Conservation (phyloP, 2,329 filamentous ascomycete genomes). For the Didymella glomerata region DNA sequence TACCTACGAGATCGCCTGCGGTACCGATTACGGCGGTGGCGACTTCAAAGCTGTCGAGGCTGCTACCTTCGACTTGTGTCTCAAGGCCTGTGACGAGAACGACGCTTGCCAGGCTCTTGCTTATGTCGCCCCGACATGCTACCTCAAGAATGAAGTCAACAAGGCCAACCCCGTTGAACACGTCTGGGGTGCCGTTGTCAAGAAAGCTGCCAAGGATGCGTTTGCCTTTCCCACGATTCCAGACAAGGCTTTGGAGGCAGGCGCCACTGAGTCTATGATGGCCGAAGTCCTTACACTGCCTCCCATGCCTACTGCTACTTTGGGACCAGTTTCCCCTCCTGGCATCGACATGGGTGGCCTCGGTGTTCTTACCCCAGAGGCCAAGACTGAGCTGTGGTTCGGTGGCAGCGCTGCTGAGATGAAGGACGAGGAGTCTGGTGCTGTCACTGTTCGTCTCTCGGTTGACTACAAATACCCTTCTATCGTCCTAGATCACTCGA, state of each 20-base stretch:
- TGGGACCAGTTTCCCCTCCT: slow-evolving; percentile 13
- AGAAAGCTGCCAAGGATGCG: slow-evolving; percentile 14
- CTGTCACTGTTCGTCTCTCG: slow-evolving; percentile 14
- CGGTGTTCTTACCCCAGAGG: slow-evolving; percentile 12
- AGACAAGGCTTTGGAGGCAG: slow-evolving; percentile 7
- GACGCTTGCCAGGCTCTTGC: slow-evolving; percentile 17
- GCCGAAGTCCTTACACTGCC: slow-evolving; percentile 18
- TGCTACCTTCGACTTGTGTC: slow-evolving; percentile 15
- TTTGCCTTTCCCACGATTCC: slow-evolving; percentile 10
- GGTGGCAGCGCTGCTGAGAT: slow-evolving; percentile 13
- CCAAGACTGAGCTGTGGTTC: slow-evolving; percentile 14
- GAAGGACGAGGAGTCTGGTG: slow-evolving; percentile 18
- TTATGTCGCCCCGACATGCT: slow-evolving; percentile 14
- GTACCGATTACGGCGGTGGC: slow-evolving; percentile 12
- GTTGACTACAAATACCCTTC: slow-evolving; percentile 21
- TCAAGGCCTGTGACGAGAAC: slow-evolving; percentile 17
- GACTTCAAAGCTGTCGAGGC: slow-evolving; percentile 18
- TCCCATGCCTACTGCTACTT: slow-evolving; percentile 12
- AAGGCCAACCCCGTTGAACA: slow-evolving; percentile 1
- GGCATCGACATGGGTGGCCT: slow-evolving; percentile 21
- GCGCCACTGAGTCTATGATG: slow-evolving; percentile 14
- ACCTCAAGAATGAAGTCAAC: slow-evolving; percentile 20
- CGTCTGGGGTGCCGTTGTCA: slow-evolving; percentile 17
- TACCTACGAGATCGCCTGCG: slow-evolving; percentile 19
- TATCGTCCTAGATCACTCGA: slow-evolving; percentile 14